These are phyloP conservation scores for Aaosphaeria arxii DNA, from an alignment of 2,329 filamentous ascomycete genomes.

Conservation along the genomic window DNA sequence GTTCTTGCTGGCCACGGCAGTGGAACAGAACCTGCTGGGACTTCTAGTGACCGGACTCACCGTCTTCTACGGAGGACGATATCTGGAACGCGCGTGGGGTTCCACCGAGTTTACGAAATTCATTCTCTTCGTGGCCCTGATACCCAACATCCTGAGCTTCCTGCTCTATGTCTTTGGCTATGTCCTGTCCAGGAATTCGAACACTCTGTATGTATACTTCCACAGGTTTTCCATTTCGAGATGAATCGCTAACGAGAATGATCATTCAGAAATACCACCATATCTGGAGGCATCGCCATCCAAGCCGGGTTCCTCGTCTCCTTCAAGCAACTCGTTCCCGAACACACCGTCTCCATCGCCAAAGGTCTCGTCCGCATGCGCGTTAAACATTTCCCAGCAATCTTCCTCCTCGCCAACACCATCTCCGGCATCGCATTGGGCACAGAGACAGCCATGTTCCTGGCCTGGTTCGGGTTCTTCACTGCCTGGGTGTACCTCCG, in stretches of 20 bases:
- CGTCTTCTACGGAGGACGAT: conserved; percentile 87
- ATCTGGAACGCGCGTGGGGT: conserved; percentile 94
- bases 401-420: conserved; percentile 69
- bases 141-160: conserved; percentile 78
- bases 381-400: conserved; percentile 76
- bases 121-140: conserved; percentile 69
- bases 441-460: conserved; percentile 74
- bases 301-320: conserved; percentile 94
- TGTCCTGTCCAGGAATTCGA: conserved; percentile 63
- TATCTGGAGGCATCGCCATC: conserved; percentile 83
- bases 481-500: conserved; percentile 93
- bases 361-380: conserved; percentile 84
- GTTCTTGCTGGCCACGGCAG: conserved; percentile 77
- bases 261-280: conserved; percentile 56
- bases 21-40: conserved; percentile 91
- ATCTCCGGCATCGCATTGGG: conserved; percentile 63
- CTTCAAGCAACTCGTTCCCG: conserved; percentile 95
- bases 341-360: conserved; percentile 94
- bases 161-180: conserved; percentile 71
- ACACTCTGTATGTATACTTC: conserved; percentile 61
- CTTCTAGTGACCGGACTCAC: conserved; percentile 73
- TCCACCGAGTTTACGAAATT: conserved; percentile 91
- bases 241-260: too few species aligned
- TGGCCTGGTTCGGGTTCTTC: conserved; percentile 78
- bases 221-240: too few species aligned